These are phyloP conservation scores for Penicillium egyptiacum DNA, from an alignment of 495 filamentous ascomycete species.

Conservation along the genomic window DNA sequence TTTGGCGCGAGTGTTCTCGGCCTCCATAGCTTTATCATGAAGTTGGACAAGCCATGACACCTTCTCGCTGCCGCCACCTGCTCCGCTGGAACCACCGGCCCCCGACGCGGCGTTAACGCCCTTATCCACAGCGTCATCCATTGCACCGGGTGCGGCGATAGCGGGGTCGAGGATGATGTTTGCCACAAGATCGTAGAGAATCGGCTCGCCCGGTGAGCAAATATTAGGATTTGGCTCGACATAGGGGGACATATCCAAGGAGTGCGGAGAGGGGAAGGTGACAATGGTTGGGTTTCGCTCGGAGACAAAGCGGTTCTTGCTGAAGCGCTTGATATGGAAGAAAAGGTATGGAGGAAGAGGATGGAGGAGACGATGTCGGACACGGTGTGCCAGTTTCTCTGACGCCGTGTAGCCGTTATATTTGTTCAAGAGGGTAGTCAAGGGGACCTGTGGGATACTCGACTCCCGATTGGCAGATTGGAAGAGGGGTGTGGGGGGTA, in stretches of 20 bases:
- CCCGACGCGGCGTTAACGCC: conserved; percentile 75
- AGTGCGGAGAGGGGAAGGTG: conserved; percentile 76
- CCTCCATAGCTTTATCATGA: conserved; percentile 51
- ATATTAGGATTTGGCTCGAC: conserved; percentile 69
- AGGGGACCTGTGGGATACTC: conserved; percentile 93
- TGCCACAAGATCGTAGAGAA: conserved; percentile 94
- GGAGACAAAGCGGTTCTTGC: conserved; percentile 88
- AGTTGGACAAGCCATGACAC: conserved; percentile 58
- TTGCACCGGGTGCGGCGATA: conserved; percentile 77
- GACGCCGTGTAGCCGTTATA: conserved; percentile 90
- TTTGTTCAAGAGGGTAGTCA: conserved; percentile 86
- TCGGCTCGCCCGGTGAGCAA: conserved; percentile 72
- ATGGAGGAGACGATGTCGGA: conserved; percentile 86
- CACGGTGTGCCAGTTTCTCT: conserved; percentile 81
- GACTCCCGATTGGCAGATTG: conserved; percentile 87
- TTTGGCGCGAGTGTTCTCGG: conserved; percentile 37
- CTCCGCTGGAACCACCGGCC: conserved; percentile 45
- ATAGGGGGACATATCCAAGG: conserved; percentile 84
- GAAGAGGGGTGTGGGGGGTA: conserved; percentile 94
- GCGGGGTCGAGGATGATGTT: conserved; percentile 72
- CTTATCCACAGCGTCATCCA: conserved; percentile 77
- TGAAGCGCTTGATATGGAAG: conserved; percentile 97
- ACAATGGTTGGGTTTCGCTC: conserved; percentile 99
- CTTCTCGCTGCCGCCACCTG: conserved; percentile 51
- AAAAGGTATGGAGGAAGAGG: conserved; percentile 89